phyloP scores from a whole-genome alignment of 371 early-diverging fungal genomes.

The Mortierella sp. region DNA sequence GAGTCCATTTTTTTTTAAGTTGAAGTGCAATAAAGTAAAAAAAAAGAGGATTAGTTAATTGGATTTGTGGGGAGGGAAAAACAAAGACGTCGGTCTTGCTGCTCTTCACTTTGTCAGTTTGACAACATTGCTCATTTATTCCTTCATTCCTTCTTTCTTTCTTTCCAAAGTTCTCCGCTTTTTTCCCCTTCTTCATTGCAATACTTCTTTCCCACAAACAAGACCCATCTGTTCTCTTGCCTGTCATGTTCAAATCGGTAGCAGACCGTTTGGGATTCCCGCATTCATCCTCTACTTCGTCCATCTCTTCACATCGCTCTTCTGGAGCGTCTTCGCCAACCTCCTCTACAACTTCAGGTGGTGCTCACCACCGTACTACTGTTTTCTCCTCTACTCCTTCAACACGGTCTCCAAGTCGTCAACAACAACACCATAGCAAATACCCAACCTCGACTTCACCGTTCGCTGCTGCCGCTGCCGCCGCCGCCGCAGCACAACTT shows the following conservation, averaged over 20 bases:
- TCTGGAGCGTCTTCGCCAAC: constrained; percentile 17
- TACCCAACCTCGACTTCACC: not conserved
- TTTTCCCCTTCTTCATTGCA: not conserved
- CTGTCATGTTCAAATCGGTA: constrained; percentile 40
- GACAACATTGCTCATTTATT: no score
- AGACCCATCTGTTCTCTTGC: not conserved
- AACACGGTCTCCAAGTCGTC: constrained; percentile 19
- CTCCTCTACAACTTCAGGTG: constrained; percentile 9
- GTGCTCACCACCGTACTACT: constrained; percentile 9
- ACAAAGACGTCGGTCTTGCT: no score
- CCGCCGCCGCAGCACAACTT: not conserved
- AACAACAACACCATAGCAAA: constrained; percentile 17
- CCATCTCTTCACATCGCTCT: constrained; percentile 15
- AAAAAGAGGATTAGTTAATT: no score
- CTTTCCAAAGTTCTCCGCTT: not conserved
- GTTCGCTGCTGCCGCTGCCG: constrained; percentile 5
- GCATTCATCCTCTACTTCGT: constrained; percentile 17
- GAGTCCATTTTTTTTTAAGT: no score
- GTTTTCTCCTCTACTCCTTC: constrained; percentile 16
- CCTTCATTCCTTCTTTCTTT: not conserved
- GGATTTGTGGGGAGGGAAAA: no score
- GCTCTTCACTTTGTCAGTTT: no score
- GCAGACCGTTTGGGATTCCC: constrained; percentile 41
- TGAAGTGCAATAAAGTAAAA: no score
- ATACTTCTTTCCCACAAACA: not conserved